Conservation (phyloP, 2,329 filamentous ascomycete genomes). For the Aspergillus sclerotialis region DNA sequence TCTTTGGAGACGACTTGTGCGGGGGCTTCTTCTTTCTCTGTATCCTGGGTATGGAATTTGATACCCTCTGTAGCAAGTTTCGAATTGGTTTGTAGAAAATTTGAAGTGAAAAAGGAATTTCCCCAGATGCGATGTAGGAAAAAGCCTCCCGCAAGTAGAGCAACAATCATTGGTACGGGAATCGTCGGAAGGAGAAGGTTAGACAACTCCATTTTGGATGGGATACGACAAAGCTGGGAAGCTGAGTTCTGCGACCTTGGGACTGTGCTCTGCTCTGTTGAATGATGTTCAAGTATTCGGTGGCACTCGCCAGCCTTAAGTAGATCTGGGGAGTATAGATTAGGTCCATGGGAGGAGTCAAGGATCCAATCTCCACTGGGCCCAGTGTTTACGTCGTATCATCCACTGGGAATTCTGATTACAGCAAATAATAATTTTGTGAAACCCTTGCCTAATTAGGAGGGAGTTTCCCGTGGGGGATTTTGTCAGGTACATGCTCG, state of each 20-base stretch:
- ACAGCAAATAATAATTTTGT: constrained; percentile 2
- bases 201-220: constrained; percentile 3
- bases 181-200: background rate
- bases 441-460: constrained; percentile 10
- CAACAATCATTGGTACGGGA: constrained; percentile 4
- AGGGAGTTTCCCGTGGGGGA: constrained; percentile 9
- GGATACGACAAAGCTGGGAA: no score
- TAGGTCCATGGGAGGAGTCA: no score
- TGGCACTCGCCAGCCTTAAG: no score
- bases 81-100: background rate
- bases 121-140: constrained; percentile 9
- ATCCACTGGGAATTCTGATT: background rate
- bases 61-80: background rate
- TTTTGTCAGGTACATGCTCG: no score
- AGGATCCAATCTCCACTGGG: no score
- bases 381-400: background rate
- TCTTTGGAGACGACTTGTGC: constrained; percentile 29
- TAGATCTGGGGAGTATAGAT: no score
- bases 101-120: background rate
- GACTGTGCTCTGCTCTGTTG: no score
- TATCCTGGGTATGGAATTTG: no score
- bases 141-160: constrained; percentile 4
- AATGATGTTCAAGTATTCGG: no score
- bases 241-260: no score
- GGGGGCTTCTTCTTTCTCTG: background rate